Base-by-base conservation (phyloP, 805 yeast species). In the Hanseniaspora mollemarum region DNA sequence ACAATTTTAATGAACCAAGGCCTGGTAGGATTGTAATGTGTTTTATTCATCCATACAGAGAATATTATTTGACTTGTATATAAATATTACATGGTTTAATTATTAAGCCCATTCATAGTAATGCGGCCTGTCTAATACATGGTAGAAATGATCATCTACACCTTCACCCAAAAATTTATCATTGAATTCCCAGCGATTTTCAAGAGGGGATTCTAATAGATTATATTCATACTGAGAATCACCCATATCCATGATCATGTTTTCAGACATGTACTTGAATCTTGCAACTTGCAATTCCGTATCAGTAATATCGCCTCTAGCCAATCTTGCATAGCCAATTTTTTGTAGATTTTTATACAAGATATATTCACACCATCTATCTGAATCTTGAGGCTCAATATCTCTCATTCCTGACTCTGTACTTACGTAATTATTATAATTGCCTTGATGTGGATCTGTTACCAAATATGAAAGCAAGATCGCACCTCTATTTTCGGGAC, bases 321-420 rank as follows among this genome's bases (percentile, higher is more conserved):
- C 80, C 38, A 92, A 82, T 64, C 98, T 78, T 0, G 97, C 97
- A 64, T 92, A 92, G 3, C 94, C 97, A 1, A 83, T 78, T 66
- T 95, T 82, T 63, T 78, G 81, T 66, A 92, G 69, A 54, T 83
- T 81, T 64, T 88, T 83, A 76, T 83, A 92, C 56, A 92, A 69
- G 55, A 92, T 87, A 67, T 92, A 92, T 69, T 92, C 95, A 68
- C 98, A 92, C 98, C 98, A 92, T 69, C 98, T 78, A 62, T 92
- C 98, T 80, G 88, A 85, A 63, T 90, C 96, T 7, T 82, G 71
- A 40, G 88, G 82, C 64, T 92, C 98, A 55, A 92, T 87, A 64
- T 92, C 98, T 59, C 81, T 78, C 90, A 92, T 86, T 29, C 95
- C 84, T 1, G 90, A 79, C 57, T 71, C 66, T 45, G 82, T 83